Evolutionary conservation across 2,329 filamentous ascomycete genomes (phyloP).

Genomic region (Pseudocercospora crystallina): DNA sequence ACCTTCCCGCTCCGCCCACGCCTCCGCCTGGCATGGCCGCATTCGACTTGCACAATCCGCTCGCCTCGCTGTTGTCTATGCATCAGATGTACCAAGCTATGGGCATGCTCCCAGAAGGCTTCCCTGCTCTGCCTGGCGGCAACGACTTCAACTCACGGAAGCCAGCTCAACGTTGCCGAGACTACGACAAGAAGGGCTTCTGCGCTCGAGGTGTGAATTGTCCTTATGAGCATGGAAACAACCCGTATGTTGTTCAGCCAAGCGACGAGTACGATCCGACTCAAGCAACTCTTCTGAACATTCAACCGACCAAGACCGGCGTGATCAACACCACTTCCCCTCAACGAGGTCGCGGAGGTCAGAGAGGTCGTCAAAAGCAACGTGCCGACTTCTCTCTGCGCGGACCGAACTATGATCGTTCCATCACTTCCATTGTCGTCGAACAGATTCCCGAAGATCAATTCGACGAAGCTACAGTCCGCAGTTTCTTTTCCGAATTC

Average conservation of each 20-base stretch:
- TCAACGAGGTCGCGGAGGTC: conserved; percentile 41
- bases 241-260: conserved; percentile 46
- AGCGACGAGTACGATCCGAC: conserved; percentile 57
- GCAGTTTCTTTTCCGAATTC: conserved; percentile 70
- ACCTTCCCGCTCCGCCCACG: conserved; percentile 40
- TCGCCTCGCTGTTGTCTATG: conserved; percentile 63
- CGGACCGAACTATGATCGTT: conserved; percentile 62
- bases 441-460: conserved; percentile 74
- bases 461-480: conserved; percentile 64
- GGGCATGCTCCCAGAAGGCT: conserved; percentile 44
- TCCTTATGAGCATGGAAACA: conserved; percentile 66
- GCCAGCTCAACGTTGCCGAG: conserved; percentile 54
- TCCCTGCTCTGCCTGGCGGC: conserved; percentile 36
- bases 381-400: conserved; percentile 64
- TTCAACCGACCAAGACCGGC: conserved; percentile 25
- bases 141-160: conserved; percentile 18
- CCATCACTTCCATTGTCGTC: conserved; percentile 69
- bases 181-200: conserved; percentile 72
- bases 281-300: conserved; percentile 46
- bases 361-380: conserved; percentile 37
- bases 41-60: conserved; percentile 60
- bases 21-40: conserved; percentile 48
- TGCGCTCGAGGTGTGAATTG: conserved; percentile 68
- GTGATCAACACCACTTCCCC: conserved; percentile 11
- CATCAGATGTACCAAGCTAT: conserved; percentile 51